These are phyloP conservation scores for Leccinum longicurvipes DNA, from an alignment of 768 basidiomycete genomes.

Conservation along the genomic window DNA sequence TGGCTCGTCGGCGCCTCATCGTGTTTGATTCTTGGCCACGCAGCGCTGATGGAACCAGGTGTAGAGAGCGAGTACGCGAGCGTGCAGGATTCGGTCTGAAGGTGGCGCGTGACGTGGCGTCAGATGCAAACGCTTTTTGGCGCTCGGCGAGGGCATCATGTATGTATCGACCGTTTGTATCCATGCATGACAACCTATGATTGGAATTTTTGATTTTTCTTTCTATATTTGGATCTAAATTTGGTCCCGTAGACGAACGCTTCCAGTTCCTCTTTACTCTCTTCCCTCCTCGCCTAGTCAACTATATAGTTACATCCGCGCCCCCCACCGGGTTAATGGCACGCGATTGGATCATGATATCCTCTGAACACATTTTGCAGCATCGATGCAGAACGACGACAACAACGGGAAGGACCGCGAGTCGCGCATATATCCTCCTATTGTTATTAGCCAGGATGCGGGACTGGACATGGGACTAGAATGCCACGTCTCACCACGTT, in stretches of 20 bases:
- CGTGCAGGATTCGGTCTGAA: slow-evolving; percentile 61
- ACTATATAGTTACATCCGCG: background rate
- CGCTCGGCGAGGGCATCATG: background rate
- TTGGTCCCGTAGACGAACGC: background rate
- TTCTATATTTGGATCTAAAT: background rate
- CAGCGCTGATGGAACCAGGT: slow-evolving; percentile 87
- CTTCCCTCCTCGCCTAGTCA: background rate
- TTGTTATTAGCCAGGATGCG: background rate
- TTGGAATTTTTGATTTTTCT: background rate
- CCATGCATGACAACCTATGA: background rate
- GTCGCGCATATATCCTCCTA: background rate
- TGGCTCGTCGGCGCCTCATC: slow-evolving; percentile 90
- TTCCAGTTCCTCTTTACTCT: too few relatives aligned
- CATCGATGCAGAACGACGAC: background rate
- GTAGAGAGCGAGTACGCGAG: slow-evolving; percentile 89
- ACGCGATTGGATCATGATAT: background rate
- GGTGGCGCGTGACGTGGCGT: background rate
- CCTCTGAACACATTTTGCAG: background rate
- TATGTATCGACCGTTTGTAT: background rate
- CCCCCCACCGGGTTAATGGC: background rate
- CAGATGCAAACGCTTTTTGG: background rate
- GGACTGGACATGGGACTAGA: background rate
- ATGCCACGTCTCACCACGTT: background rate
- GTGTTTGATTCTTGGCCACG: slow-evolving; percentile 83
- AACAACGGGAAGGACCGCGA: background rate